These are phyloP conservation scores for Fusarium zealandicum DNA, from an alignment of 2,329 filamentous ascomycete species.

Conservation along the genomic window DNA sequence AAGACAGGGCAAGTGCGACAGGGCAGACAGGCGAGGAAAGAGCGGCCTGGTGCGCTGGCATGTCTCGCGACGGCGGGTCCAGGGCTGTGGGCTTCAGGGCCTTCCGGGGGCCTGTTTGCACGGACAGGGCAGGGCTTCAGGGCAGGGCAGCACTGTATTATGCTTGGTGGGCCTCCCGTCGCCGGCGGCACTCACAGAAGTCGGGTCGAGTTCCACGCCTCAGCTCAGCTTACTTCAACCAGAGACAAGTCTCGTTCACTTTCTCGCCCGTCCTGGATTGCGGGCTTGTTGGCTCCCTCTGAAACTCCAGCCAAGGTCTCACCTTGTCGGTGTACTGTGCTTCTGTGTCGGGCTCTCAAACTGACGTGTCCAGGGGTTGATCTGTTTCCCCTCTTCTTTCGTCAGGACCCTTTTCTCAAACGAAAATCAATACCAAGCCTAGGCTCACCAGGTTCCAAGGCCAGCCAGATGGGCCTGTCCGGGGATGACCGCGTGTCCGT, in stretches of 20 bases:
- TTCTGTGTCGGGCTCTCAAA: background rate
- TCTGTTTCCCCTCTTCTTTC: constrained; percentile 9
- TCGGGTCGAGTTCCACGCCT: constrained; percentile 1
- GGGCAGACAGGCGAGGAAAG: constrained; percentile 10
- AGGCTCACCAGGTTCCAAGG: constrained; percentile 28
- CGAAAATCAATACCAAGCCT: constrained; percentile 16
- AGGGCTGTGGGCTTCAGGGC: constrained; percentile 14
- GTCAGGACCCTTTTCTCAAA: constrained; percentile 16
- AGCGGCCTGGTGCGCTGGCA: constrained; percentile 34
- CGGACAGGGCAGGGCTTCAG: constrained; percentile 19
- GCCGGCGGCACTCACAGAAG: constrained; percentile 5
- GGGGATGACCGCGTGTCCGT: constrained; percentile 38
- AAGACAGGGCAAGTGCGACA: constrained; percentile 34
- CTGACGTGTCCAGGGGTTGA: constrained; percentile 1
- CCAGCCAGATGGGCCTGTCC: constrained; percentile 34
- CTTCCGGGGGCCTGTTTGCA: constrained; percentile 12
- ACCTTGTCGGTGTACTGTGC: background rate
- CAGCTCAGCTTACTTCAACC: background rate
- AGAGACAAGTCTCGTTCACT: constrained; percentile 16
- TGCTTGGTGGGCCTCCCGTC: constrained; percentile 9
- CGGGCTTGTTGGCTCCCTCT: background rate
- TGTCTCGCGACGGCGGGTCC: constrained; percentile 35
- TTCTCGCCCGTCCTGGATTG: constrained; percentile 12
- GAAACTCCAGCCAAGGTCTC: constrained; percentile 5
- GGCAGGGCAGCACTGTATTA: constrained; percentile 19